Evolutionary conservation across 2,329 filamentous ascomycete species (phyloP), one percentile per base, ranked within the genome.

Genomic region (Fusarium anthophilum): DNA sequence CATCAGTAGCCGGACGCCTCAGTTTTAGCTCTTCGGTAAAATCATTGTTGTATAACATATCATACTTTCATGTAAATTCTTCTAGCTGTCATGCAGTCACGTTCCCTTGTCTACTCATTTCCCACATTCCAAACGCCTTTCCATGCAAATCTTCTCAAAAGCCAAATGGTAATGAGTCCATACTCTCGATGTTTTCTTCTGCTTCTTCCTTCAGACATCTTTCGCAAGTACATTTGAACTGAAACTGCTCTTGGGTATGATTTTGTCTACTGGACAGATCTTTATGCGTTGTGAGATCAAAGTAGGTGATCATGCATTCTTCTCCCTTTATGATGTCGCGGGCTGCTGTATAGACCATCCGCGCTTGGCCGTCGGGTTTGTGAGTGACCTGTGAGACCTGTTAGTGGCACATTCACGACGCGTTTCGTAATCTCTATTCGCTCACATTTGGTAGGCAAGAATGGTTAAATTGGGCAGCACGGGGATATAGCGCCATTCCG

Each of bases 381-480:
- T 80, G 79, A 7, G 72, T 69, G 2, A 79, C 74, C 79, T 80
- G 18, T 4, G 4, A 22, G 5, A 6, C 14, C 12, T 53, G 55
- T 72, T n/a, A 70, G 67, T 35, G 5, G 1, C 10, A n/a, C 6
- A n/a, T 24, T 30, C 5, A 10, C 22, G 2, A 0, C 10, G 6
- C 24, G 11, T 20, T 17, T 5, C 3, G 13, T 20, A 1, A 13
- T 17, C 7, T 30, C 14, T 35, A 15, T 28, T 8, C 5, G 70
- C 78, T 72, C 66, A 79, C 79, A 47, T 79, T 80, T 18, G 79
- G 79, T 18, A 64, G 26, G n/a, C 79, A 80, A 12, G 79, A 80
- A 56, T 80, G 79, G 22, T 80, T 80, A 14, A 80, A 80, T 53
- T 75, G 77, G 17, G 79, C 78, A 8, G 78, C 79, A 12, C 78